Evolutionary conservation across 495 filamentous ascomycete genomes (phyloP).

Genomic region (Neurospora sp.): DNA sequence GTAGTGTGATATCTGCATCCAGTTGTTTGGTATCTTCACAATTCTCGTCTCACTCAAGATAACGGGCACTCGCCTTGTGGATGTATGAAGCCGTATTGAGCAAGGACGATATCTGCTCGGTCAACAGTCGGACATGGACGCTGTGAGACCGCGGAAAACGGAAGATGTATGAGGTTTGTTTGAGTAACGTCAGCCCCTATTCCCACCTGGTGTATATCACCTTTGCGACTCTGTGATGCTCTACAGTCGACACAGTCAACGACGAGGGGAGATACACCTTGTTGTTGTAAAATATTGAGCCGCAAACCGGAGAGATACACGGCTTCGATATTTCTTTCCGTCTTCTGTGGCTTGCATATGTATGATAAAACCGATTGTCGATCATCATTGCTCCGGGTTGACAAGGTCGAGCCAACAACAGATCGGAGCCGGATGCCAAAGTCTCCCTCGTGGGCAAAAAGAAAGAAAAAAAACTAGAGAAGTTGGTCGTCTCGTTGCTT

Average conservation of each 20-base stretch:
- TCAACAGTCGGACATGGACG: background rate
- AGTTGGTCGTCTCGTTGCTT: background rate
- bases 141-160: background rate
- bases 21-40: background rate
- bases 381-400: background rate
- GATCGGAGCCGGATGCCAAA: background rate
- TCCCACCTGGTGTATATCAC: background rate
- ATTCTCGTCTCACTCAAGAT: background rate
- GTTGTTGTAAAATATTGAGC: background rate
- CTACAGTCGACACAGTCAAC: background rate
- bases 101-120: background rate
- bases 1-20: background rate
- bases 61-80: background rate
- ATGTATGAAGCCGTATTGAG: background rate
- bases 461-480: background rate
- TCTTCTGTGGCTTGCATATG: background rate
- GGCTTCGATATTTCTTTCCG: background rate
- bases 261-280: background rate
- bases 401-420: background rate
- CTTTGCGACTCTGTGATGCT: background rate
- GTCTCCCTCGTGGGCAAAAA: background rate
- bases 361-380: background rate
- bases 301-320: background rate
- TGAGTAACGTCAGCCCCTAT: background rate
- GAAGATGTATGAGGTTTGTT: background rate